These are phyloP conservation scores for Trichoderma brevicompactum DNA, from an alignment of 2,329 filamentous ascomycete genomes.

Conservation along the genomic window DNA sequence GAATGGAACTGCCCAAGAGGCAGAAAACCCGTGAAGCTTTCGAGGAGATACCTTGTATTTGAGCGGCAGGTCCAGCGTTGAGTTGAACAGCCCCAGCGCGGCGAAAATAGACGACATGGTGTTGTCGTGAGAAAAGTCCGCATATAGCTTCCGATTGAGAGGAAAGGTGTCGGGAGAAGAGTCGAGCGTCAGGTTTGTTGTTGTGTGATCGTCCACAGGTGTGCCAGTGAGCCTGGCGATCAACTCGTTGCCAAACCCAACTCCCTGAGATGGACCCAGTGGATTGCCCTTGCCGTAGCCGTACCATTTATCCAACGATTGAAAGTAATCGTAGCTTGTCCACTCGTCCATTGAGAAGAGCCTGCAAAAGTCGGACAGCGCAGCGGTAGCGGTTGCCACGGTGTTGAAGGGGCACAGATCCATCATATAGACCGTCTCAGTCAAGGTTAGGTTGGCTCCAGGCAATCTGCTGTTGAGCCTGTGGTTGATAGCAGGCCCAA, in stretches of 20 bases:
- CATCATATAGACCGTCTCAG: conserved; percentile 76
- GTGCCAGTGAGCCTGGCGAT: conserved; percentile 74
- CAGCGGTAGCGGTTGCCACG: conserved; percentile 59
- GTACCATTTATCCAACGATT: conserved; percentile 83
- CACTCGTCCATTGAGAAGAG: conserved; percentile 78
- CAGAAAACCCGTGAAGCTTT: conserved; percentile 69
- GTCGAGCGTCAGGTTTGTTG: conserved; percentile 79
- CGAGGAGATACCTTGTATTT: conserved; percentile 54
- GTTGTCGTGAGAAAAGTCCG: conserved; percentile 93
- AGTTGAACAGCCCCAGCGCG: conserved; percentile 78
- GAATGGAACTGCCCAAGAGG: conserved; percentile 82
- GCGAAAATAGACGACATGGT: conserved; percentile 77
- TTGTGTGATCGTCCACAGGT: conserved; percentile 73
- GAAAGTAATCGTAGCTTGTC: conserved; percentile 78
- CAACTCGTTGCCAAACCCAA: conserved; percentile 87
- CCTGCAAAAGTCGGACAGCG: conserved; percentile 71
- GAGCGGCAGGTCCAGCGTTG: conserved; percentile 58
- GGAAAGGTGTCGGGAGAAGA: conserved; percentile 71
- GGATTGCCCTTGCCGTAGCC: conserved; percentile 76
- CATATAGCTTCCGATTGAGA: conserved; percentile 70
- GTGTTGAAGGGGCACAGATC: conserved; percentile 87
- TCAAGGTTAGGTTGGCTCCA: conserved; percentile 65
- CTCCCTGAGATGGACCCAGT: conserved; percentile 81
- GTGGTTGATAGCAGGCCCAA: conserved; percentile 68
- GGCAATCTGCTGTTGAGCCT: conserved; percentile 71